Base-by-base conservation (phyloP, 2,329 filamentous ascomycete species). In the Pseudocercospora cruenta region DNA sequence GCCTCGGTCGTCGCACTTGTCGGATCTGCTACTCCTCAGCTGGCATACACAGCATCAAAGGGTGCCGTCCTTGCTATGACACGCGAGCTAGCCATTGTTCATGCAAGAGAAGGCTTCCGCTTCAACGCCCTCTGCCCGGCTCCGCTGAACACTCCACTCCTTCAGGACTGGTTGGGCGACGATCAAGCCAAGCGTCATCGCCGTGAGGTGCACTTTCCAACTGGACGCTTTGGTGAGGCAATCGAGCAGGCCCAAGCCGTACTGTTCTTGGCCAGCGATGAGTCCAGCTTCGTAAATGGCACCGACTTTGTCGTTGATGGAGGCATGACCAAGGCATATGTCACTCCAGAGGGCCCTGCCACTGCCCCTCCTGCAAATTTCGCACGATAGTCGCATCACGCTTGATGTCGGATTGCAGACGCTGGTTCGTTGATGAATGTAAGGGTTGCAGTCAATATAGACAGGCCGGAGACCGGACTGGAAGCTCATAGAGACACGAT, bases 301-400 rank as follows among this genome's bases (percentile, higher is more conserved):
- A 90, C 88, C 66, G 95, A 98, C 78, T 96, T 98, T 82, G 90
- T 96, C 4, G 93, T 98, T 26, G 95, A 99, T 75, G 95, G 95
- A 65, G 94, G 94, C 67, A 92, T 99, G 92, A 94, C 89, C 75
- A 97, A 91, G 85, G 92, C 93, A 53, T 98, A 97, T 79, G 86
- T 88, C 55, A 89, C 87, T 16, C 83, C 86, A 19, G 85, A 88
- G 70, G 87, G 87, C 12, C 83, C 85, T 1, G 78, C 87, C 1
- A 81, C 85, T 10, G 75, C 80, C 70, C 80, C 85, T 4, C 87
- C 87, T 22, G 33, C 68, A 49, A 79, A 78, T 68, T 60, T 75
- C 12, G 75, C 74, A 53, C 65, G 74, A 65, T 78, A 67, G 60
- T 64, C 47, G 47, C 47, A 43, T 14, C 5, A 4, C 39, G 8